Evolutionary conservation across 495 filamentous ascomycete genomes (phyloP).

Genomic region (Daldinia grandis): DNA sequence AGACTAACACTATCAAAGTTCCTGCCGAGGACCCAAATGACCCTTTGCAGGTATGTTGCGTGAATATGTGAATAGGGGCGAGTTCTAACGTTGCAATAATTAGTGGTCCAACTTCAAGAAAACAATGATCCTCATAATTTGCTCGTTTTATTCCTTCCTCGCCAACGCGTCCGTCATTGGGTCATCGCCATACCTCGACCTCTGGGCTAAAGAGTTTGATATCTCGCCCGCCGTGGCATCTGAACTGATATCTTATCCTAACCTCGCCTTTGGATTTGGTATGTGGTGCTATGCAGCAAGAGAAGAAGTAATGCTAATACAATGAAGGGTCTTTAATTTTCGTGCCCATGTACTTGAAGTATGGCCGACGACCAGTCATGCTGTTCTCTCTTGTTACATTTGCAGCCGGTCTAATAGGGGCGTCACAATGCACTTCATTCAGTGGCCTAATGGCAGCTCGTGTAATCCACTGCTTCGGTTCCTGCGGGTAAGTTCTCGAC

Average conservation of each 20-base stretch:
- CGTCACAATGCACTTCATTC: slow-evolving; percentile 61
- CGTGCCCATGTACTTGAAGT: slow-evolving; percentile 68
- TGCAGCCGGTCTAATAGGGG: slow-evolving; percentile 64
- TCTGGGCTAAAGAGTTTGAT: slow-evolving; percentile 64
- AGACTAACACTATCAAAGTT: slow-evolving; percentile 41
- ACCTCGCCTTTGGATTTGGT: slow-evolving; percentile 70
- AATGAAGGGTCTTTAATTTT: slow-evolving; percentile 61
- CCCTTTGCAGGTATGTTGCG: slow-evolving; percentile 60
- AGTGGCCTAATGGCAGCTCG: slow-evolving; percentile 63
- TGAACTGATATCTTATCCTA: slow-evolving; percentile 68
- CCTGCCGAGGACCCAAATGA: slow-evolving; percentile 71
- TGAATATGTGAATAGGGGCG: neutral
- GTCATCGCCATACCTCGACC: slow-evolving; percentile 66
- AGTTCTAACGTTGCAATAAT: slow-evolving; percentile 47
- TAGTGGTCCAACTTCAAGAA: slow-evolving; percentile 69
- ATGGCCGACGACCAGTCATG: slow-evolving; percentile 67
- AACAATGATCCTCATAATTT: slow-evolving; percentile 65
- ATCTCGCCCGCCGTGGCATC: slow-evolving; percentile 61
- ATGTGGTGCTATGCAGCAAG: neutral
- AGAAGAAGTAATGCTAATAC: slow-evolving; percentile 12
- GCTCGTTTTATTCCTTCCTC: slow-evolving; percentile 68
- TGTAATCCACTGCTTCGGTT: slow-evolving; percentile 65
- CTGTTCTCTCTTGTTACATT: slow-evolving; percentile 64
- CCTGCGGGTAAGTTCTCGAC: slow-evolving; percentile 39
- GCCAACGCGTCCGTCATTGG: slow-evolving; percentile 66